phyloP scores from a whole-genome alignment of 306 rosid species.

The Prinsepia uniflora region DNA sequence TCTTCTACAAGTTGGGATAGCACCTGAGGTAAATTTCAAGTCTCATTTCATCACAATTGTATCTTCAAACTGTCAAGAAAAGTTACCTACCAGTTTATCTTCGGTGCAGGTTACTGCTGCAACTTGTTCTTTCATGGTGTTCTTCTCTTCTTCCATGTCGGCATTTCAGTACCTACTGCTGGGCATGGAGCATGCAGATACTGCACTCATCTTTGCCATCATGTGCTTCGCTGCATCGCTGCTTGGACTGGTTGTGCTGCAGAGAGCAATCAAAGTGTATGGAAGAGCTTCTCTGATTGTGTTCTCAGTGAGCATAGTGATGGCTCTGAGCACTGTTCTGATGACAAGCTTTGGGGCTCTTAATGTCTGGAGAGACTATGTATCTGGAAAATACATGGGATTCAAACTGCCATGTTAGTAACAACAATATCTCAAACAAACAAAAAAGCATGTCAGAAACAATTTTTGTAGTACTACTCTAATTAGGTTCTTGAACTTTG shows the following conservation, averaged over 20 bases:
- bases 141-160: constrained; percentile 87
- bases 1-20: constrained; percentile 78
- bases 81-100: background rate
- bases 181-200: constrained; percentile 65
- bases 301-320: constrained; percentile 66
- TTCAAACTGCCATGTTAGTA: constrained; percentile 67
- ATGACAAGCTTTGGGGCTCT: constrained; percentile 80
- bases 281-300: constrained; percentile 84
- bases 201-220: constrained; percentile 46
- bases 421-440: background rate
- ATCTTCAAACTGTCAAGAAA: background rate
- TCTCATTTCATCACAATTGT: background rate
- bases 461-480: background rate
- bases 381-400: constrained; percentile 70
- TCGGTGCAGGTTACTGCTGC: constrained; percentile 66
- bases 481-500: background rate
- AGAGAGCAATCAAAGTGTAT: constrained; percentile 50
- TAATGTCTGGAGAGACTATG: constrained; percentile 52
- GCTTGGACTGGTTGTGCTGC: constrained; percentile 62
- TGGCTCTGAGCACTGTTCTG: constrained; percentile 67
- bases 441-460: background rate
- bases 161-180: constrained; percentile 65
- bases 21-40: constrained; percentile 52
- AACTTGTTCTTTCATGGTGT: constrained; percentile 90
- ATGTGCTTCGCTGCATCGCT: constrained; percentile 69